Conservation (phyloP, 331 rosid species). For the Pyracantha coccinea region DNA sequence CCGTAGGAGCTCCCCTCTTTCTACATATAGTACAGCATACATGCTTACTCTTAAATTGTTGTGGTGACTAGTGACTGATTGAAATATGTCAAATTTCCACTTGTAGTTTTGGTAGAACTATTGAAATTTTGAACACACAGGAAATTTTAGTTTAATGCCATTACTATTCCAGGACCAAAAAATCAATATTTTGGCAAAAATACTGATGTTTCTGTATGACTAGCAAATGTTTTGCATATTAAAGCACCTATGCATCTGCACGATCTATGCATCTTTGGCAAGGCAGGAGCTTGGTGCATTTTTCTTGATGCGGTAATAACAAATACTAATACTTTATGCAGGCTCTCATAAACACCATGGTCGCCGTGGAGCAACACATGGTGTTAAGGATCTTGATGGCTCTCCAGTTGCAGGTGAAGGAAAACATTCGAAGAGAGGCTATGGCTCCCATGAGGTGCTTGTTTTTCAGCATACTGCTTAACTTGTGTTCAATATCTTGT, state of each 20-base stretch:
- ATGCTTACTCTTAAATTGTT: not conserved
- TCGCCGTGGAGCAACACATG: slow-evolving; percentile 50
- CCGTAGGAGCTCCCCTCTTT: too few relatives aligned
- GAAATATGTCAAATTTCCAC: not conserved
- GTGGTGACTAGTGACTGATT: not conserved
- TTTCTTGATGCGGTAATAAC: not conserved
- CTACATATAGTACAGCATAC: not conserved
- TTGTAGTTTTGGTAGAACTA: not conserved
- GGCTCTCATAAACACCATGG: slow-evolving; percentile 51
- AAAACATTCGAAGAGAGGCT: slow-evolving; percentile 60
- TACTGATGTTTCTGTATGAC: not conserved
- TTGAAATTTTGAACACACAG: not conserved
- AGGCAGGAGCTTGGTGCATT: not conserved
- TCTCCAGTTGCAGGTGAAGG: slow-evolving; percentile 42
- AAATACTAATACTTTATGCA: slow-evolving; percentile 15
- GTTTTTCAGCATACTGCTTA: not conserved
- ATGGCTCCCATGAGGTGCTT: slow-evolving; percentile 65
- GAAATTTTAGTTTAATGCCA: not conserved
- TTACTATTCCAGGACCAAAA: not conserved
- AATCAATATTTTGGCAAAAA: not conserved
- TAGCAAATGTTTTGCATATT: not conserved
- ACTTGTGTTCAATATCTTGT: not conserved
- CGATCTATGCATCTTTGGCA: not conserved
- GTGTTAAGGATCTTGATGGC: slow-evolving; percentile 49
- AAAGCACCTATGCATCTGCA: not conserved